phyloP scores from a whole-genome alignment of 1,284 basidiomycete species.

The Ustilago lituana region DNA sequence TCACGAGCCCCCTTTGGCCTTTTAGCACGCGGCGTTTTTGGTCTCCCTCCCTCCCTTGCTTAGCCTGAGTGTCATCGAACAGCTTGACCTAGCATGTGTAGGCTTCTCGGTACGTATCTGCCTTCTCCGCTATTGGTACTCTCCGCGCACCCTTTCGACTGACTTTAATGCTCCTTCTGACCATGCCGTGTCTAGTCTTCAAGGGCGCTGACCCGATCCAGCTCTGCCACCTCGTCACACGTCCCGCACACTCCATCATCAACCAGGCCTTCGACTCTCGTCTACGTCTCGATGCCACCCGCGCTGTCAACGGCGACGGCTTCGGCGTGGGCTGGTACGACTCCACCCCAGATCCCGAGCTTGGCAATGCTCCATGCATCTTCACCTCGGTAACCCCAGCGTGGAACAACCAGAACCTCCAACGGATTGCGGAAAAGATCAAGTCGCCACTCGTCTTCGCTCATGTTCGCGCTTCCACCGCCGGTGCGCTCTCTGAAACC shows the following conservation, averaged over 20 bases:
- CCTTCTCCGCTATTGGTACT: neutral
- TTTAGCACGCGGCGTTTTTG: too few relatives aligned
- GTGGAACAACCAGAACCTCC: conserved; percentile 65
- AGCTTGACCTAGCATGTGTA: conserved; percentile 44
- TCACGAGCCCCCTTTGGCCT: too few relatives aligned
- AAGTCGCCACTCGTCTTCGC: conserved; percentile 63
- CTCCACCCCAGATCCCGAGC: conserved; percentile 41
- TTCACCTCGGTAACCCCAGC: conserved; percentile 89
- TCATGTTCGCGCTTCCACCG: conserved; percentile 59
- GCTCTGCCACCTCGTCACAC: conserved; percentile 77
- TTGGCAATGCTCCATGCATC: conserved; percentile 77
- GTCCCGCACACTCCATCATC: conserved; percentile 88
- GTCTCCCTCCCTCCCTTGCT: too few relatives aligned
- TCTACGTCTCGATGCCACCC: conserved; percentile 68
- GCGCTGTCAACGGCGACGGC: conserved; percentile 78
- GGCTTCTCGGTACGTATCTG: conserved; percentile 41
- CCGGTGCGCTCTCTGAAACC: conserved; percentile 60
- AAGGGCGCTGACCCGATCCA: conserved; percentile 57
- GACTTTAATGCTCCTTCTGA: neutral
- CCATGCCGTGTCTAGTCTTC: conserved; percentile 51
- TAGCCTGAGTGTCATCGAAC: too few relatives aligned
- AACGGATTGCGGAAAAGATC: conserved; percentile 63
- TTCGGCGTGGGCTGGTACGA: conserved; percentile 87
- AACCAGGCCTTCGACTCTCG: conserved; percentile 65
- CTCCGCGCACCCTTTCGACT: too few relatives aligned